These are phyloP conservation scores for Cladophialophora immunda DNA, from an alignment of 2,329 filamentous ascomycete genomes.

Conservation along the genomic window DNA sequence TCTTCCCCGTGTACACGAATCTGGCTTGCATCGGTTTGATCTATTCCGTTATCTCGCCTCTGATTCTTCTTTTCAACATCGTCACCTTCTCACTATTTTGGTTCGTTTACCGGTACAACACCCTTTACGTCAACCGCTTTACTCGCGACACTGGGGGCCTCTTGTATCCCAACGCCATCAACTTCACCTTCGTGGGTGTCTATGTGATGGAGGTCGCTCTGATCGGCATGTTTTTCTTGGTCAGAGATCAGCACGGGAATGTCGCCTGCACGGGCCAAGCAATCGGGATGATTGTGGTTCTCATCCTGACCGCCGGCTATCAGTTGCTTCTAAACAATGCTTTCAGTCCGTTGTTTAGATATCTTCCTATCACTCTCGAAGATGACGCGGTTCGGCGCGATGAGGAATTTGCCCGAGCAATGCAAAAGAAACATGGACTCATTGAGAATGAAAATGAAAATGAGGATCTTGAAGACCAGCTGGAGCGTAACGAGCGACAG, in stretches of 20 bases:
- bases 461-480: slow-evolving; percentile 55
- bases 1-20: slow-evolving; percentile 97
- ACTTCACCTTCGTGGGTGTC: slow-evolving; percentile 92
- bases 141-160: slow-evolving; percentile 90
- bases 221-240: slow-evolving; percentile 88
- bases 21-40: slow-evolving; percentile 91
- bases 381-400: slow-evolving; percentile 94
- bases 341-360: slow-evolving; percentile 85
- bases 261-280: slow-evolving; percentile 77
- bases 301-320: slow-evolving; percentile 76
- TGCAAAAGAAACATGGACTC: slow-evolving; percentile 74
- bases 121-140: slow-evolving; percentile 92
- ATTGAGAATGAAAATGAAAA: slow-evolving; percentile 62
- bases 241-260: slow-evolving; percentile 63
- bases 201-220: slow-evolving; percentile 95
- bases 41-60: slow-evolving; percentile 85
- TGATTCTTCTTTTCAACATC: slow-evolving; percentile 92
- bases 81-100: slow-evolving; percentile 91
- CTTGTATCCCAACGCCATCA: slow-evolving; percentile 89
- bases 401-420: slow-evolving; percentile 82
- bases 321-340: slow-evolving; percentile 83
- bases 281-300: slow-evolving; percentile 80
- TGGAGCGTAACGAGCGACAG: slow-evolving; percentile 55
- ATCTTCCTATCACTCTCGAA: slow-evolving; percentile 92
- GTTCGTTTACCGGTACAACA: slow-evolving; percentile 96